phyloP scores from a whole-genome alignment of 2,329 filamentous ascomycete species.

The Tolypocladium pustulatum region DNA sequence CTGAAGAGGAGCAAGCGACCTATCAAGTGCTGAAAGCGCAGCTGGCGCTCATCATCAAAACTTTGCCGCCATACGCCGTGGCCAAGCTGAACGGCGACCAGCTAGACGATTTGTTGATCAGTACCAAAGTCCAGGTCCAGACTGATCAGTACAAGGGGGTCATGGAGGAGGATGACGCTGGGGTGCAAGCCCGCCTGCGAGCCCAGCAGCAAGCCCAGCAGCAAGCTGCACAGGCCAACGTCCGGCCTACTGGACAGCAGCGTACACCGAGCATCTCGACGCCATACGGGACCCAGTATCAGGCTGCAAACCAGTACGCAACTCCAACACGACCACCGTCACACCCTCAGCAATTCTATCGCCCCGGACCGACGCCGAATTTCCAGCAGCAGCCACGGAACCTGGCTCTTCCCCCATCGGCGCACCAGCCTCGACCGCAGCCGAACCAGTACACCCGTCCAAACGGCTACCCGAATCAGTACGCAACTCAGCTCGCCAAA shows the following conservation, averaged over 20 bases:
- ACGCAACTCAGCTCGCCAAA: slow-evolving; percentile 40
- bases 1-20: slow-evolving; percentile 46
- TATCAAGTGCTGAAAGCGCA: slow-evolving; percentile 71
- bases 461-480: slow-evolving; percentile 35
- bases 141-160: slow-evolving; percentile 65
- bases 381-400: slow-evolving; percentile 29
- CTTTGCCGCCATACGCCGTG: slow-evolving; percentile 73
- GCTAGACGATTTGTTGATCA: slow-evolving; percentile 73
- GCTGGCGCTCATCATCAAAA: slow-evolving; percentile 61
- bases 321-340: slow-evolving; percentile 34
- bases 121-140: slow-evolving; percentile 64
- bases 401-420: slow-evolving; percentile 16
- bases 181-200: slow-evolving; percentile 38
- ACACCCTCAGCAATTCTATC: slow-evolving; percentile 34
- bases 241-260: slow-evolving; percentile 26
- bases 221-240: slow-evolving; percentile 16
- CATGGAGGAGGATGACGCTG: slow-evolving; percentile 72
- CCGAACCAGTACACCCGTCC: slow-evolving; percentile 39
- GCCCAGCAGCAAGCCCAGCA: slow-evolving; percentile 22
- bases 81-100: slow-evolving; percentile 80
- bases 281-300: slow-evolving; percentile 33
- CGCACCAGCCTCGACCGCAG: slow-evolving; percentile 25
- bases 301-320: slow-evolving; percentile 32
- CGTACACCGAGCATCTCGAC: slow-evolving; percentile 27
- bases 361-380: slow-evolving; percentile 25